phyloP scores from a whole-genome alignment of 2,329 filamentous ascomycete species.

The Talaromyces marneffei region DNA sequence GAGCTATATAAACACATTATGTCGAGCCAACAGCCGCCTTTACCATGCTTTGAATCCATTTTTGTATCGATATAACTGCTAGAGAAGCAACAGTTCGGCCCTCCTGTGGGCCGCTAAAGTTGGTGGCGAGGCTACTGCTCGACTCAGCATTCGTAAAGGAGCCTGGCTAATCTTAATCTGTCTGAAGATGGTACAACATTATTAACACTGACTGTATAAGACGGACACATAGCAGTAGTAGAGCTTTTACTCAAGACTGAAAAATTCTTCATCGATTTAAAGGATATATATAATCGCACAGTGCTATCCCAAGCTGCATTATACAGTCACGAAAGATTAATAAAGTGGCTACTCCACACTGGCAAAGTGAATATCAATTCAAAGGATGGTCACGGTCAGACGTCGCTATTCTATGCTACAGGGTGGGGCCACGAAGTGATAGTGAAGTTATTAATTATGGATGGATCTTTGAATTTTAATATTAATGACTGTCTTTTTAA shows the following conservation, averaged over 20 bases:
- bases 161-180: not conserved
- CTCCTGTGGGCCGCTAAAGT: not conserved
- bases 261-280: no score
- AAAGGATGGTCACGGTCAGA: not conserved
- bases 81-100: not conserved
- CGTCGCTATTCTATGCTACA: conserved; percentile 10
- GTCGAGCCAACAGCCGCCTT: not conserved
- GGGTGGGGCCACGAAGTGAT: conserved; percentile 9
- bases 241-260: not conserved
- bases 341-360: no score
- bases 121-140: not conserved
- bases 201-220: not conserved
- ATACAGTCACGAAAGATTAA: no score
- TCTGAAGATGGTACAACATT: not conserved
- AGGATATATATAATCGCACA: no score
- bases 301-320: no score
- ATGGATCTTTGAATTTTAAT: not conserved
- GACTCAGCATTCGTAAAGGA: not conserved
- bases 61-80: not conserved
- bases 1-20: not conserved
- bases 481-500: not conserved
- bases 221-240: not conserved
- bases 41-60: not conserved
- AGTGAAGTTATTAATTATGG: conserved; percentile 5
- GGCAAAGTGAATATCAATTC: not conserved